phyloP scores from a whole-genome alignment of 305 asterid species.

The Vinca major region DNA sequence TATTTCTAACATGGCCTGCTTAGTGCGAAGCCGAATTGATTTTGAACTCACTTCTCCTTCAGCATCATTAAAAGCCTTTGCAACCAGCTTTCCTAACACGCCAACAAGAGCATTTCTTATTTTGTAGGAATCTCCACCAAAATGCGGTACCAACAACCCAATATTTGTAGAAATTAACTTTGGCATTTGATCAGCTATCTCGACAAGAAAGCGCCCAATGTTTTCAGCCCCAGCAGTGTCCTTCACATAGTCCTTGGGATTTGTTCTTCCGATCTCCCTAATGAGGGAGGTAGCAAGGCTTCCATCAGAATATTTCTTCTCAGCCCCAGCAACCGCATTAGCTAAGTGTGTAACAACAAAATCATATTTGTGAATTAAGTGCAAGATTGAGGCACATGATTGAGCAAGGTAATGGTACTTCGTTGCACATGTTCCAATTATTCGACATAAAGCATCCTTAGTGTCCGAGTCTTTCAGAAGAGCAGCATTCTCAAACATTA shows the following conservation, averaged over 20 bases:
- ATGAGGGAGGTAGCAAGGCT: conserved; percentile 74
- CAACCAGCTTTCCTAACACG: conserved; percentile 77
- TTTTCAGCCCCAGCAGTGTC: conserved; percentile 93
- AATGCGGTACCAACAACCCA: conserved; percentile 85
- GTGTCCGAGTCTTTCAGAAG: conserved; percentile 70
- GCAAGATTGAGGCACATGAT: conserved; percentile 84
- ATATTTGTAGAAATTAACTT: conserved; percentile 67
- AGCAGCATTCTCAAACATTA: conserved; percentile 57
- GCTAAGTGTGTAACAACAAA: conserved; percentile 68
- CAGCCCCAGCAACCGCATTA: conserved; percentile 76
- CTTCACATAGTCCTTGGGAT: conserved; percentile 74
- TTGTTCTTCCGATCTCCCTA: conserved; percentile 78
- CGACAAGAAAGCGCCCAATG: conserved; percentile 79
- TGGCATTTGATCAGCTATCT: conserved; percentile 76
- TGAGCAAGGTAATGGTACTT: conserved; percentile 67
- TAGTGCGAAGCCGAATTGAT: conserved; percentile 73
- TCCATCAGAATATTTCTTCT: conserved; percentile 71
- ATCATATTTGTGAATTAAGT: conserved; percentile 79
- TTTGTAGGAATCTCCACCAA: conserved; percentile 95
- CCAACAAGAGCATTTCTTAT: conserved; percentile 93
- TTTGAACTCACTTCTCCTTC: conserved; percentile 81
- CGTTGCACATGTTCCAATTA: conserved; percentile 83
- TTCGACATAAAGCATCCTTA: conserved; percentile 70
- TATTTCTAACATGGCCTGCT: conserved; percentile 95
- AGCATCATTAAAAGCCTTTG: conserved; percentile 69